Evolutionary conservation across 2,329 filamentous ascomycete genomes (phyloP).

Genomic region (Aspergillus sp.): DNA sequence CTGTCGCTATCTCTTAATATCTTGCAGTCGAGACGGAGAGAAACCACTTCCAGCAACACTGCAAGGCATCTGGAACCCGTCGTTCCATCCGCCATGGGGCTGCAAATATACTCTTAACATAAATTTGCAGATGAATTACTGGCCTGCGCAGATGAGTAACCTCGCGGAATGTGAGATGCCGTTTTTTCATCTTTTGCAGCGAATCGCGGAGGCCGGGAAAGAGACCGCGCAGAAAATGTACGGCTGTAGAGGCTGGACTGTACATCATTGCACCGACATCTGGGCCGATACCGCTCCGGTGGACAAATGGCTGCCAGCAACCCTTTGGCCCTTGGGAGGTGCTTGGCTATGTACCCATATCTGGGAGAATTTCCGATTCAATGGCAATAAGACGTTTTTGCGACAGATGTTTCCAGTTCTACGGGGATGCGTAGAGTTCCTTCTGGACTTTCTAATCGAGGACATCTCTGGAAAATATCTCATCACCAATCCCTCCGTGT

Average conservation of each 20-base stretch:
- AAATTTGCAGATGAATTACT: conserved; percentile 64
- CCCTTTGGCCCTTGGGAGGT: conserved; percentile 44
- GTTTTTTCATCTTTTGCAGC: conserved; percentile 41
- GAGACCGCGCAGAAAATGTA: conserved; percentile 57
- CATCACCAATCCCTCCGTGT: conserved; percentile 28
- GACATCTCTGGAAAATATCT: conserved; percentile 23
- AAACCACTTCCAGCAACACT: conserved; percentile 48
- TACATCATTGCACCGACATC: conserved; percentile 59
- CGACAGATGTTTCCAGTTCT: conserved; percentile 24
- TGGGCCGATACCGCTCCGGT: conserved; percentile 58
- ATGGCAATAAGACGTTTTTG: conserved; percentile 24
- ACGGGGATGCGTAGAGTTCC: conserved; percentile 30
- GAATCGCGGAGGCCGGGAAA: conserved; percentile 39
- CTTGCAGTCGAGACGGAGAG: conserved; percentile 47
- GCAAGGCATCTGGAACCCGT: conserved; percentile 57
- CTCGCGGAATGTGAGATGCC: conserved; percentile 45
- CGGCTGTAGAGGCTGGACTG: conserved; percentile 55
- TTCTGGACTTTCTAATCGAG: conserved; percentile 29
- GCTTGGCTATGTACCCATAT: conserved; percentile 64
- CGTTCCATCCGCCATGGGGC: conserved; percentile 50
- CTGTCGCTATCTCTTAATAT: conserved; percentile 55
- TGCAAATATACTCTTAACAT: conserved; percentile 60
- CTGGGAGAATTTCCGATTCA: conserved; percentile 58
- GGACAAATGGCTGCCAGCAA: conserved; percentile 43
- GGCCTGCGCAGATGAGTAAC: conserved; percentile 54